A percentile compares a stretch with the other conserved stretches of the same genome.
Conservation (phyloP, 805 yeast species). For the Wickerhamomyces tratensis region DNA sequence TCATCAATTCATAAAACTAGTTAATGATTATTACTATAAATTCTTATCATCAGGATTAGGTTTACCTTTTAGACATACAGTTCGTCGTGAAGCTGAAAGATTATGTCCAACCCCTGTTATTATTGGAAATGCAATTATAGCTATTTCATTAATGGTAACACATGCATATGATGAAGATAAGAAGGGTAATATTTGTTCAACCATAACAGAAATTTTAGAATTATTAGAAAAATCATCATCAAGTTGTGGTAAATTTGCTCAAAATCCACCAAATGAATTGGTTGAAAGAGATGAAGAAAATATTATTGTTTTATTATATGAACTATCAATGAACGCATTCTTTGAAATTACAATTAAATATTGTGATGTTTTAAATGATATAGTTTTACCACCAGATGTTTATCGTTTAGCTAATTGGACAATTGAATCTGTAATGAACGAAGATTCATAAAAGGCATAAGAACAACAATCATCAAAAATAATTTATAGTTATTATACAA, state of each 20-base stretch:
- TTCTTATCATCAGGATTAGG: constrained; percentile 18
- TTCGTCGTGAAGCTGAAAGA: constrained; percentile 41
- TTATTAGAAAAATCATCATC: constrained; percentile 52
- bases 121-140: constrained; percentile 54
- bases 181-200: constrained; percentile 38
- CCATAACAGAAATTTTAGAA: constrained; percentile 50
- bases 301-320: constrained; percentile 47
- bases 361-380: constrained; percentile 54
- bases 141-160: constrained; percentile 46
- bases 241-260: constrained; percentile 37
- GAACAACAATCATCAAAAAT: constrained; percentile 8
- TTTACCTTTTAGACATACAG: constrained; percentile 19
- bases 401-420: constrained; percentile 67
- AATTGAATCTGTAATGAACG: constrained; percentile 51
- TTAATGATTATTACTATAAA: constrained; percentile 6
- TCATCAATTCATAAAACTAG: neutral
- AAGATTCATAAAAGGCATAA: constrained; percentile 28
- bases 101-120: constrained; percentile 56
- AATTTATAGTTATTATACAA: neutral
- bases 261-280: constrained; percentile 19
- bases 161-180: constrained; percentile 61
- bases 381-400: constrained; percentile 52
- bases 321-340: constrained; percentile 54
- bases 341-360: constrained; percentile 55
- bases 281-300: constrained; percentile 23